Evolutionary conservation across 2,329 filamentous ascomycete genomes (phyloP).

Genomic region (Fusarium beomiforme): DNA sequence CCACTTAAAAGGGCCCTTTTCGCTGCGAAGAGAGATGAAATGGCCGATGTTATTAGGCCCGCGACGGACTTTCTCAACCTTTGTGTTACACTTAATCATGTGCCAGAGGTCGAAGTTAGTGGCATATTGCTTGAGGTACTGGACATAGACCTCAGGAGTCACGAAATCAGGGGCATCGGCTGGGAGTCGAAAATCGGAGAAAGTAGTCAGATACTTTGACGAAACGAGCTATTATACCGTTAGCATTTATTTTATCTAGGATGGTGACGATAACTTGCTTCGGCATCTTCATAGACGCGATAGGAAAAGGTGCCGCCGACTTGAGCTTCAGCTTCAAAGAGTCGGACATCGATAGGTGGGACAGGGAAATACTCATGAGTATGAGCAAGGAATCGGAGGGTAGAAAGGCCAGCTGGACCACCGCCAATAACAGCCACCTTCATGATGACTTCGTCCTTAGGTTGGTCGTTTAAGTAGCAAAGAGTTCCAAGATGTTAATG

Average conservation of each 20-base stretch:
- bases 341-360: slow-evolving; percentile 51
- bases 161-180: slow-evolving; percentile 57
- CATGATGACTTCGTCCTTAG: slow-evolving; percentile 28
- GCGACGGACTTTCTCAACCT: slow-evolving; percentile 44
- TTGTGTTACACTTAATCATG: slow-evolving; percentile 49
- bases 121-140: slow-evolving; percentile 56
- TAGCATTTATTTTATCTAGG: not conserved
- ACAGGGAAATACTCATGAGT: slow-evolving; percentile 52
- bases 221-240: slow-evolving; percentile 53
- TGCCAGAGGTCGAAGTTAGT: slow-evolving; percentile 50
- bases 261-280: slow-evolving; percentile 41
- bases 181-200: slow-evolving; percentile 59
- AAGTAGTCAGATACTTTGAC: slow-evolving; percentile 60
- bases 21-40: slow-evolving; percentile 20
- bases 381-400: slow-evolving; percentile 52
- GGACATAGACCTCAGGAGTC: slow-evolving; percentile 51
- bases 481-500: not conserved
- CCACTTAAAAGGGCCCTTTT: slow-evolving; percentile 36
- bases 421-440: slow-evolving; percentile 56
- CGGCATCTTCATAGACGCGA: slow-evolving; percentile 59
- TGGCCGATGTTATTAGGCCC: slow-evolving; percentile 8
- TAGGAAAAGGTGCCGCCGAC: slow-evolving; percentile 60
- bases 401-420: slow-evolving; percentile 55
- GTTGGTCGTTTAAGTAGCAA: not conserved
- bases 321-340: slow-evolving; percentile 56